Evolutionary conservation across 1,284 basidiomycete genomes (phyloP), one percentile per base, ranked within the genome.

Genomic region (Sphaerobolus stellatus): DNA sequence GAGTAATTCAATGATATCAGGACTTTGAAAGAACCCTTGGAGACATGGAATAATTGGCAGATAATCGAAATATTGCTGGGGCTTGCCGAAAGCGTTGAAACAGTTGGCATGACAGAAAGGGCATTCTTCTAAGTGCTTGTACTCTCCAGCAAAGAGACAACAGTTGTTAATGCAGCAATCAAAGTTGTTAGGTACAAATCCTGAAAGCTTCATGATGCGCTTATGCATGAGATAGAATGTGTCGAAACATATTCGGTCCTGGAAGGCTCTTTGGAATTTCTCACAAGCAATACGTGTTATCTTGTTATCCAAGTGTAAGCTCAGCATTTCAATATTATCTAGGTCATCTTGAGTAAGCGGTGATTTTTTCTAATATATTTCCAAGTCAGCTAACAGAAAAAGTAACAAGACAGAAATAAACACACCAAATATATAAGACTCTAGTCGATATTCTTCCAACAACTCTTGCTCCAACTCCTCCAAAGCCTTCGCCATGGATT

Each of bases 1-100:
- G n/a, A 70, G 56, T 1, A 56, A 25, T 3, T 62, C 33, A 11
- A 62, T 56, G 44, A 61, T 61, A 1, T 55, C 20, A 8, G 14
- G 8, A 45, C 58, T 65, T 28, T 58, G 47, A 36, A 65, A 71
- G 18, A 61, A 62, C 2, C 58, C 65, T 45, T 62, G 59, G 8
- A 74, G 61, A 2, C 60, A 66, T 5, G 71, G 70, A 47, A 71
- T 70, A 2, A 75, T 24, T 1, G 69, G 68, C 24, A 74, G 36
- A 54, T 74, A 75, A 4, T 13, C 20, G 43, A 67, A 72, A 18
- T 53, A 18, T 7, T 41, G 38, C 2, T 51, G 34, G 9, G 68
- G 46, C n/a, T 62, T 38, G 24, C 65, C 62, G 33, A 57, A 31
- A 4, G 56, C 6, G 22, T 62, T 51, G 44, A 58, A 65, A 13